phyloP scores from a whole-genome alignment of 2,329 filamentous ascomycete species.

The Fusarium floridanum region DNA sequence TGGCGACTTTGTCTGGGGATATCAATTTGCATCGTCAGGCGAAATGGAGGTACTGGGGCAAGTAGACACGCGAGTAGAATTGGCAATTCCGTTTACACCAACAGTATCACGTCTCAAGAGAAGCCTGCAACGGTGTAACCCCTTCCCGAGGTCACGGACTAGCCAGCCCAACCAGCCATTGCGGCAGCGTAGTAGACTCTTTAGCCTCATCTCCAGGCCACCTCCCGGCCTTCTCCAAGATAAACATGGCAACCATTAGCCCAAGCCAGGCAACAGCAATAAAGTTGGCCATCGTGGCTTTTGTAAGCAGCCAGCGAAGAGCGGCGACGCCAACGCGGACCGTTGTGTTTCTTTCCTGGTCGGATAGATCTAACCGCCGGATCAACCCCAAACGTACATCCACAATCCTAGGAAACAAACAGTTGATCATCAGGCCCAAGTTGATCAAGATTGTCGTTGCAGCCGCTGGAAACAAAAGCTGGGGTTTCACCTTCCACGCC shows the following conservation, averaged over 20 bases:
- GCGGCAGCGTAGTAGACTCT: neutral
- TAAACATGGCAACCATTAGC: neutral
- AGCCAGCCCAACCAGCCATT: neutral
- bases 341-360: neutral
- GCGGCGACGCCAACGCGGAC: neutral
- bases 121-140: neutral
- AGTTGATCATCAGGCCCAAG: neutral
- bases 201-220: neutral
- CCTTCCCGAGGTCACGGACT: neutral
- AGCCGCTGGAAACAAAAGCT: neutral
- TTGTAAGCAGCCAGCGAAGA: neutral
- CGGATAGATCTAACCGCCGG: neutral
- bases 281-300: neutral
- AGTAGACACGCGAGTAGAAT: neutral
- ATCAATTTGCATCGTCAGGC: conserved; percentile 26
- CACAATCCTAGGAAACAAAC: neutral
- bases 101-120: neutral
- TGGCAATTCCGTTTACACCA: neutral
- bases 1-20: conserved; percentile 34
- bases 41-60: conserved; percentile 20
- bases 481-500: neutral
- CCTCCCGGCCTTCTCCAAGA: neutral
- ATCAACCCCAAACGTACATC: neutral
- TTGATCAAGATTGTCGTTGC: neutral
- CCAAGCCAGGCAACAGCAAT: neutral